Conservation (phyloP, 2,329 filamentous ascomycete genomes). For the Diaporthe citriasiana region DNA sequence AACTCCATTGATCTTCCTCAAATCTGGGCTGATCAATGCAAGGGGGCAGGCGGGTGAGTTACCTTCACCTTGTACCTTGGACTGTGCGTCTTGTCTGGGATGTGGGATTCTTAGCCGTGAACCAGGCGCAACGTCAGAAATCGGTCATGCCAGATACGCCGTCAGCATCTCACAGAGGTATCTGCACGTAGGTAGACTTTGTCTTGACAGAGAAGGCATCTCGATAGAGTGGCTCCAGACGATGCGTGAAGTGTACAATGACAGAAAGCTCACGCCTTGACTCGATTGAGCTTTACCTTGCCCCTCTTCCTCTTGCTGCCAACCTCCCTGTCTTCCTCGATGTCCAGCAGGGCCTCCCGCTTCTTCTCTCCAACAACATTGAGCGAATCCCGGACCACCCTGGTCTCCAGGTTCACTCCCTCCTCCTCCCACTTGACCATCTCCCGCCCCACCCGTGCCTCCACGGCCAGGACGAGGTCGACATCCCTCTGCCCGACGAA, state of each 20-base stretch:
- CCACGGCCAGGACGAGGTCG: slow-evolving; percentile 89
- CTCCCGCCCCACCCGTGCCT: slow-evolving; percentile 81
- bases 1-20: slow-evolving; percentile 9
- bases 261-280: slow-evolving; percentile 38
- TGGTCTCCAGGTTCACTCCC: slow-evolving; percentile 92
- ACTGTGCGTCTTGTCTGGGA: slow-evolving; percentile 4
- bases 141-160: neutral
- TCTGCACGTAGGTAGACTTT: neutral
- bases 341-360: slow-evolving; percentile 88
- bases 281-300: slow-evolving; percentile 67
- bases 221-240: neutral
- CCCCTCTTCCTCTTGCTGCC: slow-evolving; percentile 82
- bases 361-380: slow-evolving; percentile 97
- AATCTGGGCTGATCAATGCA: slow-evolving; percentile 22
- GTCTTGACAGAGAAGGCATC: neutral
- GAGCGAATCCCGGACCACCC: slow-evolving; percentile 86
- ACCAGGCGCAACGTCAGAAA: neutral
- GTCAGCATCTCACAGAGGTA: neutral
- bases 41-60: neutral
- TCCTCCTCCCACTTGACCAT: slow-evolving; percentile 91
- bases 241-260: neutral
- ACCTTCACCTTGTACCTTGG: slow-evolving; percentile 1
- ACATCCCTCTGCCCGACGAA: slow-evolving; percentile 96
- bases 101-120: neutral
- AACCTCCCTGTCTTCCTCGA: slow-evolving; percentile 93